Base-by-base conservation (phyloP, 805 yeast genomes). In the Nadsonia fulvescens region DNA sequence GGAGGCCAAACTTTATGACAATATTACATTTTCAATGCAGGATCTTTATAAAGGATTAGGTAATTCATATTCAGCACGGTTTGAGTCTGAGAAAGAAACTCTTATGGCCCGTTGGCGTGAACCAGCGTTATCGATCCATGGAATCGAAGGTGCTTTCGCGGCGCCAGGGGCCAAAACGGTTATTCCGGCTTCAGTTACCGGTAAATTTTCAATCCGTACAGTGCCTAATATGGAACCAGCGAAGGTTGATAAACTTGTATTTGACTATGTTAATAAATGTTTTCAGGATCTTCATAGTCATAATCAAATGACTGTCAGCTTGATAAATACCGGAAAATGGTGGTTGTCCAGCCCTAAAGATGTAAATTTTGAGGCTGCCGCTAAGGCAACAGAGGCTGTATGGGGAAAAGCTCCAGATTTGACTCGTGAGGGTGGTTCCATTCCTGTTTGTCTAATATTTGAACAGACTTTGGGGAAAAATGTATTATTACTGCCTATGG, bases 401-500 rank as follows among this genome's bases (percentile, higher is more conserved):
- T 86, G 96, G 98, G 68, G 65, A 0, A 62, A 78, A 27, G 77
- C 76, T 29, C 95, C 95, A 3, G 53, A 86, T 20, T 73, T 70
- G 33, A 78, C 86, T 15, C 66, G 95, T 36, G 96, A 89, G 53
- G 96, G 96, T 33, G 98, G 98, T 0, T 79, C 95, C 0, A 82
- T 86, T 45, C 95, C 98, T 2, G 72, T 86, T 6, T 70, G 86
- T 4, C 53, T 94, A 34, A 74, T 74, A 33, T 52, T 86, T 35
- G 96, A 86, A 40, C 76, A 76, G 47, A 56, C 63, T 8, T 76
- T 86, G 36, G 49, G 61, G 27, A 93, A 95, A 4, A 78, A 79
- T 14, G 95, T 94, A 2, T 91, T 83, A 0, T 96, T 86, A 47
- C 66, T 89, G 18, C 96, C 96, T 3, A 79, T 94, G 44, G 98